Evolutionary conservation across 177 flowering plant species (phyloP), one percentile per base, ranked within the genome.

Genomic region (Vitis hybrid): DNA sequence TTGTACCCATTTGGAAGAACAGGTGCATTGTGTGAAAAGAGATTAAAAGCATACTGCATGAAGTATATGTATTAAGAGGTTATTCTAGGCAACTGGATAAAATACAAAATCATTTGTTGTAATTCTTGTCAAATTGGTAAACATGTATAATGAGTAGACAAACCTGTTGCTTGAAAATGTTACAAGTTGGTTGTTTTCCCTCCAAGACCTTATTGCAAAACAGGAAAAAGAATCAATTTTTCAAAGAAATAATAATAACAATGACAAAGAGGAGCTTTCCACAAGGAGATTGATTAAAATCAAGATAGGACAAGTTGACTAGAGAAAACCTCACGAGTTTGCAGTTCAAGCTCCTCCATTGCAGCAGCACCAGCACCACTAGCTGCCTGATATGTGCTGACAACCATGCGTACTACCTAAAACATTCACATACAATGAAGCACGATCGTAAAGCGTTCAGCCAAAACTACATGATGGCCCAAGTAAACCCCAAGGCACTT

Each of bases 291-390:
- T 9, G 34, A 66, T 21, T 21, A 50, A 62, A 56, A 23, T 19
- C n/a, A 66, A 49, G 54, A 69, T 12, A 68, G 59, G 13, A 12
- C 17, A 79, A 26, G 59, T 12, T 60, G 59, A 55, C 1, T 19
- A 56, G 17, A 60, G 49, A 34, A 79, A 78, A 96, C 99, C 98
- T 96, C 99, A 54, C 93, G 97, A 72, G 99, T 96, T 76, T 96
- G 99, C 71, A 76, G 83, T 80, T 78, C 89, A 80, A 96, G 97
- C 84, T 96, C 99, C 70, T 92, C 94, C 99, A 96, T 96, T 73
- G 99, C 98, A 63, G 98, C 98, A 71, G 99, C 99, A 72, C 99
- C 98, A 66, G 99, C 99, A 72, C 99, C 99, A 84, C 99, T 96
- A 45, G 98, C 99, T 54, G 99, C 99, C 74, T 96, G 98, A 74